Base-by-base conservation (phyloP, 2,329 filamentous ascomycete species). In the Aspergillus uvarum region DNA sequence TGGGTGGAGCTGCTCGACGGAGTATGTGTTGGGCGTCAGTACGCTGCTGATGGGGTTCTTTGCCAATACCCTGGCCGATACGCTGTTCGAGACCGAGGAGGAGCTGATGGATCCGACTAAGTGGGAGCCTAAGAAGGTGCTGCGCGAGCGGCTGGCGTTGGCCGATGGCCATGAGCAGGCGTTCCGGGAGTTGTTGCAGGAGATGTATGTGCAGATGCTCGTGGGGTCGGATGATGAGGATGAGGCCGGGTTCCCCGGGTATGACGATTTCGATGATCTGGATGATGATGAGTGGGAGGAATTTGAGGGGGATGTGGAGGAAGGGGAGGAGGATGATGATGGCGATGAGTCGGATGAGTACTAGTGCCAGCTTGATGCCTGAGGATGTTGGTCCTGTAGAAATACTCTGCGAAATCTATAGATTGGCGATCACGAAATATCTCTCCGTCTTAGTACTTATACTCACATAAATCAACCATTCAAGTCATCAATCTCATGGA, bases 11-110 rank as follows among this genome's bases (percentile, higher is more conserved):
- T 51, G 61, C 11, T 63, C 61, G 11, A 47, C 56, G 12, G 61
- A 63, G 56, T 61, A 61, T 56, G 59, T 63, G 2, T 56, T 61
- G 52, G 61, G 61, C 2, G 59, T 63, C 7, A 56, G 54, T 8
- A 56, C 59, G 7, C 44, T 63, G 54, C 29, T 63, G 10, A 38
- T 63, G 48, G 61, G 59, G 3, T 63, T 54, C 24, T 63, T 51
- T 19, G 42, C 48, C 1, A 52, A 51, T 22, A 52, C 52, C 29
- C 21, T 63, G 11, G 56, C 61, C 1, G 61, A 63, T 16, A 31
- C 56, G 16, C 31, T 63, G 14, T 63, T 56, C 21, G 59, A 63
- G 19, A 56, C 22, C 35, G 59, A 63, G 16, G 59, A 63, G 16
- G 59, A 61, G 14, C 8, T 47, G 19, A 44, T 44, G 38, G 59